These are phyloP conservation scores for Solanum hybrid DNA, from an alignment of 305 asterid genomes.

Conservation along the genomic window DNA sequence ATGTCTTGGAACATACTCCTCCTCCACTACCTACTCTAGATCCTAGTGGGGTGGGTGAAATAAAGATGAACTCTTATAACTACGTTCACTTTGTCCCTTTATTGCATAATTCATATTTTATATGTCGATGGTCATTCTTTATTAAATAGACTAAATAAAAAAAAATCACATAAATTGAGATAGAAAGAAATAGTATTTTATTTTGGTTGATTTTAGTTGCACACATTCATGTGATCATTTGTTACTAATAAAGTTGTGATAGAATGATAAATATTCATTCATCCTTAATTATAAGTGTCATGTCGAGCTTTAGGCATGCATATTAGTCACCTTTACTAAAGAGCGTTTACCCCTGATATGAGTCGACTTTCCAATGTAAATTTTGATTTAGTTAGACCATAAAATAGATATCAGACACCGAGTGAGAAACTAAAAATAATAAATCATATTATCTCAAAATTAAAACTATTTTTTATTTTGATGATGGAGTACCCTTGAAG, in stretches of 20 bases:
- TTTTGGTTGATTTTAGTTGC: neutral
- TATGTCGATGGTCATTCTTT: neutral
- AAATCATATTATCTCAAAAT: neutral
- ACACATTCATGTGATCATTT: neutral
- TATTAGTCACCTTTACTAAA: neutral
- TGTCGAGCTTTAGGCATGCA: neutral
- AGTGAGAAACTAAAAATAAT: neutral
- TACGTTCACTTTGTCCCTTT: neutral
- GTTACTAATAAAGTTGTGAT: neutral
- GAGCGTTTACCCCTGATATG: neutral
- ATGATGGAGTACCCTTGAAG: no score
- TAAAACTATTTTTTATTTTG: no score
- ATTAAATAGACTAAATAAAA: no score
- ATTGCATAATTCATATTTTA: neutral
- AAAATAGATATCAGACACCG: neutral
- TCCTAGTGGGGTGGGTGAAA: neutral
- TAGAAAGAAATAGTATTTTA: neutral
- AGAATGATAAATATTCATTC: rapidly evolving
- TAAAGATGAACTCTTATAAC: neutral
- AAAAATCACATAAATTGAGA: no score
- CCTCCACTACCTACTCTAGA: neutral
- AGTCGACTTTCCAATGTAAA: neutral
- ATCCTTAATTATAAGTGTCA: neutral
- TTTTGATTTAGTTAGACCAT: neutral
- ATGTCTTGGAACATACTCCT: neutral